phyloP scores from a whole-genome alignment of 257 asterid species.

The Scutellaria baicalensis region DNA sequence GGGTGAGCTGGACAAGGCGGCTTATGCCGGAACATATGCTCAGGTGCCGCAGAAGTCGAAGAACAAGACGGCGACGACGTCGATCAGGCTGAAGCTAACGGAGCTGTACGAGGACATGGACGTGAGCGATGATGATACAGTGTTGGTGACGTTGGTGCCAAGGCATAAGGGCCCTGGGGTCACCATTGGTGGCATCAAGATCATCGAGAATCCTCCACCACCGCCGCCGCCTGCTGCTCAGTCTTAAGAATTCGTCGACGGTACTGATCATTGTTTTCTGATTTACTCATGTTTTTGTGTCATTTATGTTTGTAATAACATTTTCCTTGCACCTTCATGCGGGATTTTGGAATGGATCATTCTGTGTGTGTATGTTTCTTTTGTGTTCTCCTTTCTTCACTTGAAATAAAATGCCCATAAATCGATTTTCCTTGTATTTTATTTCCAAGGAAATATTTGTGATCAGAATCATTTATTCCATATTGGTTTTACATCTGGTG shows the following conservation, averaged over 20 bases:
- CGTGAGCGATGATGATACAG: conserved; percentile 37
- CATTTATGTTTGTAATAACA: background rate
- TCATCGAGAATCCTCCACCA: conserved; percentile 13
- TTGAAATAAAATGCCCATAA: background rate
- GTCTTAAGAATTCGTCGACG: background rate
- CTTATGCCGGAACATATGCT: conserved; percentile 56
- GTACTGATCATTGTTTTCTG: background rate
- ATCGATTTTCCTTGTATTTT: no score
- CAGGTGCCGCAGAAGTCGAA: conserved; percentile 42
- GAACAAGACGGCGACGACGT: conserved; percentile 17
- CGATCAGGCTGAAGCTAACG: conserved; percentile 35
- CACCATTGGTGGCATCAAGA: conserved; percentile 46
- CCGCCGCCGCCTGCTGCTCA: no score
- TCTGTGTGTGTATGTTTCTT: background rate
- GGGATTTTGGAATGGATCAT: background rate
- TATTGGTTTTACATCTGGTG: no score
- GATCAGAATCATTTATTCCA: no score
- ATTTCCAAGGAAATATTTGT: no score
- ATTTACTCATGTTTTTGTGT: background rate
- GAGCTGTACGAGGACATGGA: conserved; percentile 55
- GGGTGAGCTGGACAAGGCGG: conserved; percentile 25
- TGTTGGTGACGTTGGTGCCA: conserved; percentile 53
- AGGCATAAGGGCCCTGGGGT: conserved; percentile 27
- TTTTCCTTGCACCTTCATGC: background rate
- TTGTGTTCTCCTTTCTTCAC: background rate